Evolutionary conservation across 257 asterid genomes (phyloP).

Genomic region (Phtheirospermum japonicum): DNA sequence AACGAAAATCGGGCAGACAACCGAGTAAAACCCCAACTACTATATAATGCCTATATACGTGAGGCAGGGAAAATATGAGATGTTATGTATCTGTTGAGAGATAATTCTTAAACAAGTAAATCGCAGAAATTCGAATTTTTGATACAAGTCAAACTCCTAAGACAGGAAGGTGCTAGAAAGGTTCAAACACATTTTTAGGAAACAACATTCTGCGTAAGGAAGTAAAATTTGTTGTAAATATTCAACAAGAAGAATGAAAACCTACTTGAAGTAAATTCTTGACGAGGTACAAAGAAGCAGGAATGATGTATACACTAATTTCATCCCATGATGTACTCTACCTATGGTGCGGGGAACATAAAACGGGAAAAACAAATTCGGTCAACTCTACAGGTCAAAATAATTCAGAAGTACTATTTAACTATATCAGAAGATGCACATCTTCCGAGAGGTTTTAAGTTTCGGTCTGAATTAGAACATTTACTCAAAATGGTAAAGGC

Average conservation of each 20-base stretch:
- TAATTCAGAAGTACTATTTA: constrained; percentile 16
- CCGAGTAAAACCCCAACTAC: too few relatives aligned
- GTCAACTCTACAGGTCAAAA: too few relatives aligned
- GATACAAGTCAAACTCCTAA: too few relatives aligned
- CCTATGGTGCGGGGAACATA: constrained; percentile 40
- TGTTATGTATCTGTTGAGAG: too few relatives aligned
- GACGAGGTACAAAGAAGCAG: constrained; percentile 90
- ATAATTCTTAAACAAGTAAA: too few relatives aligned
- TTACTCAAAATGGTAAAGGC: constrained; percentile 14
- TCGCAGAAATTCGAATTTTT: too few relatives aligned
- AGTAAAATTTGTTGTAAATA: constrained; percentile 5
- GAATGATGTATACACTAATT: constrained; percentile 91
- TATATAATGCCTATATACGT: too few relatives aligned
- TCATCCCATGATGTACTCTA: constrained; percentile 90
- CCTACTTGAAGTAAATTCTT: constrained; percentile 95
- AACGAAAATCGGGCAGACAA: too few relatives aligned
- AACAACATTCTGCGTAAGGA: constrained; percentile 24
- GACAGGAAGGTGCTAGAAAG: too few relatives aligned
- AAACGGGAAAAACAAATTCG: constrained; percentile 18
- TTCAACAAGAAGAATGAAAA: constrained; percentile 24
- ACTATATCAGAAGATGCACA: constrained; percentile 14
- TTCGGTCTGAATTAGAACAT: constrained; percentile 1
- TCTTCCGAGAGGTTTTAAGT: constrained; percentile 16
- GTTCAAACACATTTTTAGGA: constrained; percentile 31
- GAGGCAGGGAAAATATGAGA: too few relatives aligned